Percentiles rank a stretch among this genome's conserved stretches.
Evolutionary conservation across 2,329 filamentous ascomycete species (phyloP).

Genomic region (Xylaria sp.): DNA sequence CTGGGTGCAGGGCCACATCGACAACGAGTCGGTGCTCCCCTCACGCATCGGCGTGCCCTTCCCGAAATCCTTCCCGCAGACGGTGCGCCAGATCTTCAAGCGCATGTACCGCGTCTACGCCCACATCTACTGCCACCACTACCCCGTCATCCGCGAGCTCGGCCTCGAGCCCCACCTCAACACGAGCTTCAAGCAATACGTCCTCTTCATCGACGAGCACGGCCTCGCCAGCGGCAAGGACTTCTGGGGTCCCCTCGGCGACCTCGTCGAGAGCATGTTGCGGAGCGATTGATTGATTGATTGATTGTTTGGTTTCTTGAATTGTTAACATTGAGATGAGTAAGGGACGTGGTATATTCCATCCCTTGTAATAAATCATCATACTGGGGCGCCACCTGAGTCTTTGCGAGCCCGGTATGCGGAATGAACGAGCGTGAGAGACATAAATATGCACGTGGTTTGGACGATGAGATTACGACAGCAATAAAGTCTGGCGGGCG

Average conservation of each 20-base stretch:
- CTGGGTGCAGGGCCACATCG: constrained; percentile 94
- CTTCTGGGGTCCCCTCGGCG: constrained; percentile 94
- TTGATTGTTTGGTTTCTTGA: no score
- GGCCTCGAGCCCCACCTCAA: constrained; percentile 97
- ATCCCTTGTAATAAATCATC: neutral
- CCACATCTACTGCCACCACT: constrained; percentile 99
- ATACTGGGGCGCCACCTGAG: neutral
- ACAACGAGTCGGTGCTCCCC: constrained; percentile 95
- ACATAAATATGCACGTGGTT: constrained; percentile 17
- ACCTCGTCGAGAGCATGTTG: constrained; percentile 97
- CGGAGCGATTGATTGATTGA: constrained; percentile 72
- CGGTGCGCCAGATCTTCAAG: constrained; percentile 97
- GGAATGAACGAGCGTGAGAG: constrained; percentile 19
- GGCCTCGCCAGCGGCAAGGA: constrained; percentile 90
- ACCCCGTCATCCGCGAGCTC: constrained; percentile 92
- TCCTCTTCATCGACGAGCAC: constrained; percentile 98
- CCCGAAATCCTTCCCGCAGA: constrained; percentile 85
- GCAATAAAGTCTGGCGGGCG: neutral
- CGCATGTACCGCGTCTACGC: constrained; percentile 98
- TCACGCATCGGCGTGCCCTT: constrained; percentile 94
- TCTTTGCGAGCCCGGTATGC: neutral
- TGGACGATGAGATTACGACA: constrained; percentile 3
- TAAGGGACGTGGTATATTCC: neutral
- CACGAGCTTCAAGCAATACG: constrained; percentile 99
- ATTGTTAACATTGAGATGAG: no score